These are phyloP conservation scores for Suhomyces coccinellae DNA, from an alignment of 1,139 yeast species.

Conservation along the genomic window DNA sequence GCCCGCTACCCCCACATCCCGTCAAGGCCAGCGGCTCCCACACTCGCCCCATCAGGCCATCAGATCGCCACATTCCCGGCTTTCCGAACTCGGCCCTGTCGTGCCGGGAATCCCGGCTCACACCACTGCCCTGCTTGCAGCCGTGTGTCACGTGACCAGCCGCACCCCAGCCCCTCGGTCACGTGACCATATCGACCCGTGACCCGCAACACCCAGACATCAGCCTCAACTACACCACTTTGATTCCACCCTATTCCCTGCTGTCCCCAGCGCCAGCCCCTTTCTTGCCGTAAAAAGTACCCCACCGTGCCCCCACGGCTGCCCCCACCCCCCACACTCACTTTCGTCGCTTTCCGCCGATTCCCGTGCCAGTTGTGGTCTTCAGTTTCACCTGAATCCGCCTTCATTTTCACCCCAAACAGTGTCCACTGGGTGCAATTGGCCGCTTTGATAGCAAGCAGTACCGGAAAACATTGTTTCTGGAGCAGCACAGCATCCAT, in stretches of 20 bases:
- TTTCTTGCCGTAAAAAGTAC: neutral
- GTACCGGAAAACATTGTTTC: neutral
- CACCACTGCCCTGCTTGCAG: neutral
- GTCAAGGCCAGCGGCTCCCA: too few species aligned
- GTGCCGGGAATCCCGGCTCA: too few species aligned
- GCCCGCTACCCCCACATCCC: too few species aligned
- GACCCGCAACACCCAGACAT: slow-evolving; percentile 2
- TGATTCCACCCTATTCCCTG: slow-evolving; percentile 1
- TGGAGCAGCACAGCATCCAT: neutral
- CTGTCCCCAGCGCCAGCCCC: neutral
- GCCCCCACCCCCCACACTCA: neutral
- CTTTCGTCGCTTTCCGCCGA: slow-evolving; percentile 1
- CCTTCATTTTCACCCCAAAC: neutral
- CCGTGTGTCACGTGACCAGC: neutral
- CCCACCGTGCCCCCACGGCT: neutral
- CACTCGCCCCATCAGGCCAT: too few species aligned
- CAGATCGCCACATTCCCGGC: too few species aligned
- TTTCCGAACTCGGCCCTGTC: too few species aligned
- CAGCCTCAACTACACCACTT: neutral
- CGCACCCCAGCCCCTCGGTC: slow-evolving; percentile 3
- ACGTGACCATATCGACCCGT: slow-evolving; percentile 1
- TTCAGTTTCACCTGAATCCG: neutral
- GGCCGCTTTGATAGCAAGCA: neutral
- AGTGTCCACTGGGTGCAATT: slow-evolving; percentile 1
- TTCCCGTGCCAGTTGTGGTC: neutral